Conservation (phyloP, 2,329 filamentous ascomycete genomes). For the Scedosporium dehoogii region DNA sequence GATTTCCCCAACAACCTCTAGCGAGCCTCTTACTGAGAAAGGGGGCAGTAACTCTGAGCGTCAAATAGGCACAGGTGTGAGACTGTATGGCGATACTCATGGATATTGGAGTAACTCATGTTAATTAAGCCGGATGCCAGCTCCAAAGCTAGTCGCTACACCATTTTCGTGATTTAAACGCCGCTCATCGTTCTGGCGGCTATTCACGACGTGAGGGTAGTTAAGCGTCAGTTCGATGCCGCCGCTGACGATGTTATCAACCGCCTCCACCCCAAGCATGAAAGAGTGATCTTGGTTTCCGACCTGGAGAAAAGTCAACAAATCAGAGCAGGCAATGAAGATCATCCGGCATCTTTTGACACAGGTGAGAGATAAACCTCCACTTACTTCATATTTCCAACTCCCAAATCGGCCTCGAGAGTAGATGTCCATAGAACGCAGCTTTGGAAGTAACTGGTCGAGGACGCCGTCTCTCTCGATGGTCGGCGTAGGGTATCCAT, state of each 20-base stretch:
- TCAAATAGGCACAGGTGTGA: too few relatives aligned
- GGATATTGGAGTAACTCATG: too few relatives aligned
- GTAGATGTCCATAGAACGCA: conserved; percentile 84
- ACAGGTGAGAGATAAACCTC: conserved; percentile 16
- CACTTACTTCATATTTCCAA: conserved; percentile 82
- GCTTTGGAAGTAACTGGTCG: conserved; percentile 83
- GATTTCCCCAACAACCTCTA: too few relatives aligned
- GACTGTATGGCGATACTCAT: too few relatives aligned
- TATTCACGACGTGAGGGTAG: conserved; percentile 94
- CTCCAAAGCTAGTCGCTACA: too few relatives aligned
- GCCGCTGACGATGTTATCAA: conserved; percentile 80
- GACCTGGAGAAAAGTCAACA: conserved; percentile 22
- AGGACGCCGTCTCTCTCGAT: conserved; percentile 94
- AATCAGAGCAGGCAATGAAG: not conserved
- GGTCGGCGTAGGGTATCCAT: conserved; percentile 92
- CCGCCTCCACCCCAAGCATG: conserved; percentile 92
- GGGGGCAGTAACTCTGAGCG: too few relatives aligned
- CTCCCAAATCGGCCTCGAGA: conserved; percentile 94
- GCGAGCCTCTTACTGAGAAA: too few relatives aligned
- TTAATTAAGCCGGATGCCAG: too few relatives aligned
- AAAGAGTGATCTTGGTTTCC: conserved; percentile 97
- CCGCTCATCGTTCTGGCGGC: conserved; percentile 57
- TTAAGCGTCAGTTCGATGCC: conserved; percentile 88
- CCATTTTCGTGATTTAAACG: conserved; percentile 27
- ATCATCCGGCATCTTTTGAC: not conserved